Evolutionary conservation across 306 rosid genomes (phyloP), one percentile per base, ranked within the genome.

Genomic region (Corylus heterophylla): DNA sequence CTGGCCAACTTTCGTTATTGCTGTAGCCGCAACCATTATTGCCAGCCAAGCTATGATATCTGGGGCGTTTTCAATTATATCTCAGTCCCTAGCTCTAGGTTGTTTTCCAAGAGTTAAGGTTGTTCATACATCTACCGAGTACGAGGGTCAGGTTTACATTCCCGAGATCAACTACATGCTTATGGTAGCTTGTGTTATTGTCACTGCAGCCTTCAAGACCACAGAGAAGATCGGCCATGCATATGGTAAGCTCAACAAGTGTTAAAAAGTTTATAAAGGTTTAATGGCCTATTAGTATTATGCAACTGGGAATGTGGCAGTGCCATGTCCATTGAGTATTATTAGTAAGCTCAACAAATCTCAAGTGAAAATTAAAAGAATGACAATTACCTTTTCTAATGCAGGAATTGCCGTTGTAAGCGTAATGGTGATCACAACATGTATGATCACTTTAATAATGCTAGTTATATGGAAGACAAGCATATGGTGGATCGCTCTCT

Each of bases 31-130:
- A 45, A 75, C 98, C 12, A 90, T 94, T 29, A 92, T 94, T 51
- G 97, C 97, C 7, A 91, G 98, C 73, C 97, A 94, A 58, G 97
- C 98, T 59, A 93, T 93, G 98, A 91, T 93, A 68, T 82, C 98
- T 0, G 98, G 98, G 79, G 86, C 98, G 31, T 93, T 93, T 75
- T 75, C 97, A 4, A 93, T 93, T 8, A 83, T 93, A 44, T 63
- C 90, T 5, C 98, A 92, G 56, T 92, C 91, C 3, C 83, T 90
- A 2, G 86, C 81, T 84, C 73, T 92, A 12, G 97, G 97, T 50
- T 92, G 97, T 78, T 94, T 94, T 77, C 97, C 98, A 4, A 81
- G 91, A 74, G 89, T 94, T n/a, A 92, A 86, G 82, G 91, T 94
- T 17, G 82, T 94, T 48, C 94, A 94, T 69, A 94, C 98, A 61